Evolutionary conservation across 176 grass and related monocot species (phyloP).

Genomic region (Tillandsia fasciculata): DNA sequence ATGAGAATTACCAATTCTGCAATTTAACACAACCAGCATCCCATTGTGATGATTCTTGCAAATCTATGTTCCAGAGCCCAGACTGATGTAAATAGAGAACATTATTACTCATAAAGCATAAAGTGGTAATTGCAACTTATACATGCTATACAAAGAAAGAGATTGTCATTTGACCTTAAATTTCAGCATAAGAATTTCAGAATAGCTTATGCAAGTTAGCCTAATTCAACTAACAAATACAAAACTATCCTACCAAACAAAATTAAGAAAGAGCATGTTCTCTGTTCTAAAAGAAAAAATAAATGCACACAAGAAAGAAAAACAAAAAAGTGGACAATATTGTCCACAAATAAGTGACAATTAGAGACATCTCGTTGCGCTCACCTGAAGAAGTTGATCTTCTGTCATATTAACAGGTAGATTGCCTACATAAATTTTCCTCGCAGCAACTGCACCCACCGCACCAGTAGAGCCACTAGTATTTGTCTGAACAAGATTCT

Average conservation of each 20-base stretch:
- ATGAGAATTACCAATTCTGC: conserved; percentile 6
- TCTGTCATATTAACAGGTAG: conserved; percentile 91
- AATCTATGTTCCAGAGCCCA: conserved; percentile 5
- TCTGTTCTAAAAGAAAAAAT: too few relatives aligned
- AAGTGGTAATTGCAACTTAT: conserved; percentile 3
- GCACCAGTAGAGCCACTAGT: conserved; percentile 51
- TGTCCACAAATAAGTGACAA: not conserved
- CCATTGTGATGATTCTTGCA: conserved; percentile 7
- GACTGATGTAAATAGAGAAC: conserved; percentile 6
- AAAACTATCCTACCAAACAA: too few relatives aligned
- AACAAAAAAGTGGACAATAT: not conserved
- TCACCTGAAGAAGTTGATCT: conserved; percentile 78
- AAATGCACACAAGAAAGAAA: not conserved
- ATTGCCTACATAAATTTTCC: conserved; percentile 94
- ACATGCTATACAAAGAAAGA: not conserved
- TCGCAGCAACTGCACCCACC: conserved; percentile 65
- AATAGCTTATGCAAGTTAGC: too few relatives aligned
- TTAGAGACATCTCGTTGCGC: not conserved
- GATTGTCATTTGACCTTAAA: too few relatives aligned
- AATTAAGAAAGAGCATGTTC: too few relatives aligned
- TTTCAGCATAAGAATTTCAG: too few relatives aligned
- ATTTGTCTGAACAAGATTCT: conserved; percentile 66
- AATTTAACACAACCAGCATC: conserved; percentile 8
- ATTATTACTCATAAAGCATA: conserved; percentile 1
- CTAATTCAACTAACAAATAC: too few relatives aligned